Percentiles rank a stretch among this genome's conserved stretches.
Conservation (phyloP, 257 asterid species). For the Solanum bukasovii region DNA sequence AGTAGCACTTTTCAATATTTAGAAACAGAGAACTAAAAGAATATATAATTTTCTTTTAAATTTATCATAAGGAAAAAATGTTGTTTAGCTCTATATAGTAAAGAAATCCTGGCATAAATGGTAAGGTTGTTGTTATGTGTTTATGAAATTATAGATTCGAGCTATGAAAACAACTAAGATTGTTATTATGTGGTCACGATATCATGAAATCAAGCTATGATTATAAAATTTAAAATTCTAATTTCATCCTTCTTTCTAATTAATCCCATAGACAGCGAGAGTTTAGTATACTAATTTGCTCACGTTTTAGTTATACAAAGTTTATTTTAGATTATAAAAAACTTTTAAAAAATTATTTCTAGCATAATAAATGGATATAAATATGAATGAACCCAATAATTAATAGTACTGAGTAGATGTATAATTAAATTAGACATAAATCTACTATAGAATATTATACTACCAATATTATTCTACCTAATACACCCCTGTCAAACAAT, state of each 20-base stretch:
- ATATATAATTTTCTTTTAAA: neutral
- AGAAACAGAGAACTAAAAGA: neutral
- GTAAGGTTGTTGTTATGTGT: neutral
- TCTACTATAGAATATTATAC: neutral
- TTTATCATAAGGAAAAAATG: neutral
- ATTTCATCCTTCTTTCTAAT: too few species aligned
- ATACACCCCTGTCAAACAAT: neutral
- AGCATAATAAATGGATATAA: neutral
- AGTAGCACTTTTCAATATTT: neutral
- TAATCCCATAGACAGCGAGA: neutral
- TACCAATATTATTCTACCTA: neutral
- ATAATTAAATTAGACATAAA: neutral
- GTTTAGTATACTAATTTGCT: neutral
- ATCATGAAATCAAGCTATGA: too few species aligned
- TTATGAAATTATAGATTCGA: neutral
- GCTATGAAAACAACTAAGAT: too few species aligned
- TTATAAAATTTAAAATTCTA: neutral
- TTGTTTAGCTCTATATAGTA: neutral
- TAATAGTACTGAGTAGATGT: neutral
- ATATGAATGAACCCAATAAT: neutral
- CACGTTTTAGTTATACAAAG: neutral
- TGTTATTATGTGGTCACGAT: too few species aligned
- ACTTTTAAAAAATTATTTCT: too few species aligned
- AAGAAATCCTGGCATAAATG: neutral
- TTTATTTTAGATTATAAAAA: neutral